phyloP scores from a whole-genome alignment of 805 yeast species.

The Wickerhamomyces hampshirensis region DNA sequence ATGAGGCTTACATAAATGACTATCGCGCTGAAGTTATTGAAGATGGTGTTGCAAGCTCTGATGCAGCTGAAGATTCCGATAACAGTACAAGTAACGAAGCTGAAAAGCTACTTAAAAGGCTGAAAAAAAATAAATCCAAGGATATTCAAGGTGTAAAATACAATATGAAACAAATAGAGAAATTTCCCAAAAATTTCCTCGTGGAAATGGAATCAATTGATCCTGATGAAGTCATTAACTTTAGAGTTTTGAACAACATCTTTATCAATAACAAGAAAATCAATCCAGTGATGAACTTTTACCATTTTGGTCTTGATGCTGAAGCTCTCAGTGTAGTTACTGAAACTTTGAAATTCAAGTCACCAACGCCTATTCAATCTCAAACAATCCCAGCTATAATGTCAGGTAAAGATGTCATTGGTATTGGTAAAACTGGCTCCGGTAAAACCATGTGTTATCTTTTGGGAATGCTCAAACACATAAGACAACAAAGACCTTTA shows the following conservation, averaged over 20 bases:
- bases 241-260: constrained; percentile 54
- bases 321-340: constrained; percentile 48
- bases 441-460: constrained; percentile 91
- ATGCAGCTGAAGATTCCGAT: constrained; percentile 21
- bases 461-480: constrained; percentile 79
- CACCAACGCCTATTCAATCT: constrained; percentile 85
- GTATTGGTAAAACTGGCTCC: constrained; percentile 94
- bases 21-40: constrained; percentile 18
- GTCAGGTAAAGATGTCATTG: constrained; percentile 87
- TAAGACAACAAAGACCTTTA: constrained; percentile 63
- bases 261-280: constrained; percentile 23
- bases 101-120: constrained; percentile 28
- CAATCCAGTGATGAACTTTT: constrained; percentile 71
- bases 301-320: constrained; percentile 73
- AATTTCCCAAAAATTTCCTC: constrained; percentile 58
- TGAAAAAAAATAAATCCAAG: constrained; percentile 46
- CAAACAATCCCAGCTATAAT: constrained; percentile 89
- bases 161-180: constrained; percentile 36
- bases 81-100: constrained; percentile 30
- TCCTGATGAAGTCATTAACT: constrained; percentile 55
- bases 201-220: constrained; percentile 44
- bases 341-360: constrained; percentile 43
- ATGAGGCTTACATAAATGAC: constrained; percentile 23
- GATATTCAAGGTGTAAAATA: constrained; percentile 37
- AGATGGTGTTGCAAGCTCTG: background rate